Conservation (phyloP, 805 yeast genomes). For the Zygosaccharomyces siamensis region DNA sequence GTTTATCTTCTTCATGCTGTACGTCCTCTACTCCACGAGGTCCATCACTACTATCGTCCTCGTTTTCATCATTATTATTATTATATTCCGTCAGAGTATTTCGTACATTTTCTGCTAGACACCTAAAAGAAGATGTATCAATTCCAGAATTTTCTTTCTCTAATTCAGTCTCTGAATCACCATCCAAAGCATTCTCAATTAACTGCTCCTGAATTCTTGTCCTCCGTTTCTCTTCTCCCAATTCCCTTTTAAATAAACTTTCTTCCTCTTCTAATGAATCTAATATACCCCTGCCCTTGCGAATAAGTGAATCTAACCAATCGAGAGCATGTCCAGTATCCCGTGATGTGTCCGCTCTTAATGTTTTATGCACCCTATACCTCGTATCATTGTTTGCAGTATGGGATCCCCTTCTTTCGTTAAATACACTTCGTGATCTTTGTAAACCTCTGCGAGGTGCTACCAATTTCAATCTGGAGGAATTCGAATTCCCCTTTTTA, state of each 20-base stretch:
- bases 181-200: conserved; percentile 6
- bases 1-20: background rate
- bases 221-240: conserved; percentile 10
- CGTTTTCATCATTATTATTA: background rate
- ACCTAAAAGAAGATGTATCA: conserved; percentile 22
- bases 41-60: background rate
- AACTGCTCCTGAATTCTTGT: conserved; percentile 6
- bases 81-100: conserved; percentile 15
- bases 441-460: conserved; percentile 24
- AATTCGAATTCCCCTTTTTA: background rate
- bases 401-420: background rate
- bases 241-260: conserved; percentile 9
- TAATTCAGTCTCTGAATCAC: conserved; percentile 1
- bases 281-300: conserved; percentile 23
- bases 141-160: conserved; percentile 14
- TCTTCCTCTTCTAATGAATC: conserved; percentile 16
- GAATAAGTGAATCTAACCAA: conserved; percentile 24
- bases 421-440: conserved; percentile 13
- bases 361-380: background rate
- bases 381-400: background rate
- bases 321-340: conserved; percentile 10
- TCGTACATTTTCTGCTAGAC: conserved; percentile 16
- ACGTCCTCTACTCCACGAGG: background rate
- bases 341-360: background rate
- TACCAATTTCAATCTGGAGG: conserved; percentile 9